Evolutionary conservation across 805 yeast genomes (phyloP).

Genomic region (Blastobotrys parvus): DNA sequence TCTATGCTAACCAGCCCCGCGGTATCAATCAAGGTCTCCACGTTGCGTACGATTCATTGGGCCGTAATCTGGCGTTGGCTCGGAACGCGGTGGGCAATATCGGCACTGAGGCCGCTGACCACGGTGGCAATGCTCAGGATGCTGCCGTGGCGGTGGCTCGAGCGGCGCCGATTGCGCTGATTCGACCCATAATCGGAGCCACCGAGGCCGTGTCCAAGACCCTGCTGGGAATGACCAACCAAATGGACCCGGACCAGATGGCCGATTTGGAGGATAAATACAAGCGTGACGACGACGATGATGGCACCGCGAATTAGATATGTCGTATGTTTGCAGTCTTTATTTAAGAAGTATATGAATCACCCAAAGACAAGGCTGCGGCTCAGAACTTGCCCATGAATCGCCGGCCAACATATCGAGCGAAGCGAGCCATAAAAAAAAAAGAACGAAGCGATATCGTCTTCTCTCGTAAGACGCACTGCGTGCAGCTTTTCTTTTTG

Average conservation of each 20-base stretch:
- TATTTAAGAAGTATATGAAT: too few species aligned
- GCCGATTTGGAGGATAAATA: slow-evolving; percentile 13
- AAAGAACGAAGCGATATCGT: too few species aligned
- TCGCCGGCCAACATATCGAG: too few species aligned
- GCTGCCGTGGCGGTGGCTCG: slow-evolving; percentile 61
- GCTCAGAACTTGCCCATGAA: too few species aligned
- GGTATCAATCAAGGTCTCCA: slow-evolving; percentile 62
- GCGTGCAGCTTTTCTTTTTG: too few species aligned
- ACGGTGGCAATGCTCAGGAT: slow-evolving; percentile 47
- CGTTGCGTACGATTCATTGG: slow-evolving; percentile 67
- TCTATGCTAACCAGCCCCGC: slow-evolving; percentile 79
- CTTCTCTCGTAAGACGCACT: too few species aligned
- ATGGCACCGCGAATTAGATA: neutral
- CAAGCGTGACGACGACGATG: neutral
- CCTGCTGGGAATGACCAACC: slow-evolving; percentile 74
- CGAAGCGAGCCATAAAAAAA: too few species aligned
- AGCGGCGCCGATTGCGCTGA: slow-evolving; percentile 71
- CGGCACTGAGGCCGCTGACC: slow-evolving; percentile 50
- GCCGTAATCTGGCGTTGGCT: slow-evolving; percentile 58
- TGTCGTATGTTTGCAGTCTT: too few species aligned
- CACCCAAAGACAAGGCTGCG: too few species aligned
- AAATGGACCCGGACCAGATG: slow-evolving; percentile 40
- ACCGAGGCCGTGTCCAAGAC: slow-evolving; percentile 83
- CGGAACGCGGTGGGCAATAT: slow-evolving; percentile 53
- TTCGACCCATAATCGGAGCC: slow-evolving; percentile 85